Evolutionary conservation across 176 grass and related monocot genomes (phyloP).

Genomic region (Bonia amplexicaulis): DNA sequence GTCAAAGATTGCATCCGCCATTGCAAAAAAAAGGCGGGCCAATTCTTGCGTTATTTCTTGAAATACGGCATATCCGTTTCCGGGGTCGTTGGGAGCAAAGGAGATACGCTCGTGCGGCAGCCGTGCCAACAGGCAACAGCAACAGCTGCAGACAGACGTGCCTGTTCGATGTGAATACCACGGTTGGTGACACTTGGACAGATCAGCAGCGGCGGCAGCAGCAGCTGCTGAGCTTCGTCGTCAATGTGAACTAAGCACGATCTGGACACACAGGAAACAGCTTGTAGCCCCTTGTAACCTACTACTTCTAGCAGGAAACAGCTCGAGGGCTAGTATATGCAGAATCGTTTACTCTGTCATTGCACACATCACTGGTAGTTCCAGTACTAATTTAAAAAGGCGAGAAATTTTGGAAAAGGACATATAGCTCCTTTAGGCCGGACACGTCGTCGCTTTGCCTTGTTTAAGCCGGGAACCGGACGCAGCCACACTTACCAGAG

Average conservation of each 20-base stretch:
- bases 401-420: neutral
- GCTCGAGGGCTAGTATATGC: neutral
- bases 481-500: conserved; percentile 4
- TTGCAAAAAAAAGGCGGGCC: too few relatives aligned
- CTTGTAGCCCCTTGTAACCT: too few relatives aligned
- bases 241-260: neutral
- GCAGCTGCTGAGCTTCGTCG: neutral
- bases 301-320: neutral
- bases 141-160: neutral
- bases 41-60: too few relatives aligned
- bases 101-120: neutral
- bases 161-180: neutral
- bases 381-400: neutral
- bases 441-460: neutral
- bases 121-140: neutral
- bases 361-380: neutral
- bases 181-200: neutral
- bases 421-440: too few relatives aligned
- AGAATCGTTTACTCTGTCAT: neutral
- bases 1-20: too few relatives aligned
- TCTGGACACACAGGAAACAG: neutral
- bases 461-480: neutral
- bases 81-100: neutral
- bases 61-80: neutral
- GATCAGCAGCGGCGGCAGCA: neutral